Evolutionary conservation across 2,329 filamentous ascomycete genomes (phyloP).

Genomic region (Diaporthe helianthi): DNA sequence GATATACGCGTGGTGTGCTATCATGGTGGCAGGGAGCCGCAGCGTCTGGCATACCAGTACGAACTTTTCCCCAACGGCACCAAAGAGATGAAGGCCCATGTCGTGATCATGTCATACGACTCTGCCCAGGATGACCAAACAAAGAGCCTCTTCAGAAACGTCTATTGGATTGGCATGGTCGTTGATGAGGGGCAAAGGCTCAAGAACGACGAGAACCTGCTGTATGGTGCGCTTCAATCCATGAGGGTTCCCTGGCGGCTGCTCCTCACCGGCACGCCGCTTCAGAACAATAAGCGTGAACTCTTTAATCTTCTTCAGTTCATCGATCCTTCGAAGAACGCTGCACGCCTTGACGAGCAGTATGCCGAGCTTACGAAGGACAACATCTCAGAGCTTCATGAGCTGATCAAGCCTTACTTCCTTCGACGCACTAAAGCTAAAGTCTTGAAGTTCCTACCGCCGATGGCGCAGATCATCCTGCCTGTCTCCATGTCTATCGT

Average conservation of each 20-base stretch:
- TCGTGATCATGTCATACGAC: slow-evolving; percentile 96
- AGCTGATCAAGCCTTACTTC: slow-evolving; percentile 78
- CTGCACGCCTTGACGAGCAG: slow-evolving; percentile 74
- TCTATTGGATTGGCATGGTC: slow-evolving; percentile 87
- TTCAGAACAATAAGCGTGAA: slow-evolving; percentile 95
- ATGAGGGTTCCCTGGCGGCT: slow-evolving; percentile 84
- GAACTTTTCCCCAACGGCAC: slow-evolving; percentile 79
- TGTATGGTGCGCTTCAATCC: slow-evolving; percentile 77
- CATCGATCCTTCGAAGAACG: slow-evolving; percentile 75
- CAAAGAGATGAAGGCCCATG: slow-evolving; percentile 80
- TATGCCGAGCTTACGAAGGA: slow-evolving; percentile 83
- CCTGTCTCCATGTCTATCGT: slow-evolving; percentile 94
- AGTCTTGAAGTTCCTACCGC: slow-evolving; percentile 88
- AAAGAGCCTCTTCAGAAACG: slow-evolving; percentile 68
- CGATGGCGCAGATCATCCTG: slow-evolving; percentile 93
- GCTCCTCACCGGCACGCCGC: slow-evolving; percentile 86
- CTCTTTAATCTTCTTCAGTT: slow-evolving; percentile 98
- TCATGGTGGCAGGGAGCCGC: slow-evolving; percentile 78
- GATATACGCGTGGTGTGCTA: slow-evolving; percentile 88
- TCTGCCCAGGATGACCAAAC: slow-evolving; percentile 78
- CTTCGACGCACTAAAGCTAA: slow-evolving; percentile 83
- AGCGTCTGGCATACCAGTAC: slow-evolving; percentile 79
- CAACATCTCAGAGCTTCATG: slow-evolving; percentile 81
- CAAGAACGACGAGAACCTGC: slow-evolving; percentile 87
- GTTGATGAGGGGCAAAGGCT: slow-evolving; percentile 95